Conservation (phyloP, 306 rosid species). For the Glycine soja region DNA sequence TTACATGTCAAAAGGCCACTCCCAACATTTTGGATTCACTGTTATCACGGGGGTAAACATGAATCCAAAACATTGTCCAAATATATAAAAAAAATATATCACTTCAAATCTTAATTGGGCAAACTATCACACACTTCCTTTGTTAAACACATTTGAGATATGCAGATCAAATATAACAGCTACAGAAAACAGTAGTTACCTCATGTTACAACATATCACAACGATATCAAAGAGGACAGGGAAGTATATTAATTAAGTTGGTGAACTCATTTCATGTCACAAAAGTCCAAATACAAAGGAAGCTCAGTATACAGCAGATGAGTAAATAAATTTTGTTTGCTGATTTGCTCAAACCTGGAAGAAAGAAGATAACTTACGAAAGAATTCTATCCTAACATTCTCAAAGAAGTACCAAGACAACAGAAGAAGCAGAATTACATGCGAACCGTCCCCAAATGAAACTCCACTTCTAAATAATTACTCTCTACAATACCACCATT, state of each 20-base stretch:
- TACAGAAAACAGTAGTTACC: conserved; percentile 10
- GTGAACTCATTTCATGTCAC: conserved; percentile 40
- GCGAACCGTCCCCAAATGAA: conserved; percentile 55
- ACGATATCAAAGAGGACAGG: conserved; percentile 32
- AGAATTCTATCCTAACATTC: conserved; percentile 68
- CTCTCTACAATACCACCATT: conserved; percentile 56
- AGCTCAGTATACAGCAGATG: conserved; percentile 52
- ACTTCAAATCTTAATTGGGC: conserved; percentile 13
- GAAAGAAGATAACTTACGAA: conserved; percentile 57
- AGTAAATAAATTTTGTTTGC: conserved; percentile 54
- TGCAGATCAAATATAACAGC: conserved; percentile 25
- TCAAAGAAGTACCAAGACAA: conserved; percentile 52
- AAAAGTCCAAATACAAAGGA: conserved; percentile 35
- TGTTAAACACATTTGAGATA: conserved; percentile 18
- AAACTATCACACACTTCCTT: conserved; percentile 9
- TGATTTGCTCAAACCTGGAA: conserved; percentile 51
- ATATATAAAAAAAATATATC: not conserved
- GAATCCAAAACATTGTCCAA: conserved; percentile 23
- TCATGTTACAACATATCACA: conserved; percentile 27
- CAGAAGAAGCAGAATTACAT: conserved; percentile 49
- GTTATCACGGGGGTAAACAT: not conserved
- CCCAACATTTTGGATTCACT: conserved; percentile 10
- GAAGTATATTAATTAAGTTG: conserved; percentile 29
- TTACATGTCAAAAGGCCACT: not conserved
- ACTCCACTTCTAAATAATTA: conserved; percentile 53